Percentiles rank a stretch among this genome's conserved stretches.
Evolutionary conservation across 371 early-diverging fungal species (phyloP).

Genomic region (Circinella umbellata): DNA sequence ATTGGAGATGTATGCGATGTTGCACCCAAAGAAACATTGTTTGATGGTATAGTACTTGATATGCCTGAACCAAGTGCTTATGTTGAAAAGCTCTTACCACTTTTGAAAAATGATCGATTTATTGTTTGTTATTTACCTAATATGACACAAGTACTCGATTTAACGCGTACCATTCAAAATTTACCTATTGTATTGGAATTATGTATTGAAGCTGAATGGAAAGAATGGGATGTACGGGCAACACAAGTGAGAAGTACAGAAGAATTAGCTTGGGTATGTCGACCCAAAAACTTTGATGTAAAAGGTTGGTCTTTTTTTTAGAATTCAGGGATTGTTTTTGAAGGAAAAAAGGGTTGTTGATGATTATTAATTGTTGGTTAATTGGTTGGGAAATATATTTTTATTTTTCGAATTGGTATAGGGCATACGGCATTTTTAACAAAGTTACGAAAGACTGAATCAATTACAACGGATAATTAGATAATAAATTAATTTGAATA

Average conservation of each 20-base stretch:
- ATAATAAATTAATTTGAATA: not conserved
- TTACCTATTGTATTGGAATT: slow-evolving; percentile 61
- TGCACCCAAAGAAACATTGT: slow-evolving; percentile 28
- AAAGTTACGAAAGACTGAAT: slow-evolving; percentile 52
- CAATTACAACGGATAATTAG: too few relatives aligned
- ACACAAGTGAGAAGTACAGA: slow-evolving; percentile 60
- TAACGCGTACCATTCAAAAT: slow-evolving; percentile 52
- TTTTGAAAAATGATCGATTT: slow-evolving; percentile 67
- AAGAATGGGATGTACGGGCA: slow-evolving; percentile 71
- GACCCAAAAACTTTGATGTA: slow-evolving; percentile 63
- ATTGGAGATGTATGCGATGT: slow-evolving; percentile 53
- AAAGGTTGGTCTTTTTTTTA: slow-evolving; percentile 19
- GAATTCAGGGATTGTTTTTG: too few relatives aligned
- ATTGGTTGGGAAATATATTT: not conserved
- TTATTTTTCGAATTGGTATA: not conserved
- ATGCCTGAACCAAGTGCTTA: slow-evolving; percentile 69
- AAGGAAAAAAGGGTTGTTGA: not conserved
- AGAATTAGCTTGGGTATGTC: slow-evolving; percentile 61
- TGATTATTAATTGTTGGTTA: not conserved
- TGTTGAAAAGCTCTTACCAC: slow-evolving; percentile 48
- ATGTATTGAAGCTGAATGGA: slow-evolving; percentile 71
- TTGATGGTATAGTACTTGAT: slow-evolving; percentile 74
- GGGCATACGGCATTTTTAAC: slow-evolving; percentile 71
- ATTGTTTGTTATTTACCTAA: slow-evolving; percentile 76
- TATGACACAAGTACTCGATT: slow-evolving; percentile 75